Base-by-base conservation (phyloP, 345 rosid genomes). In the Moringa oleifera region DNA sequence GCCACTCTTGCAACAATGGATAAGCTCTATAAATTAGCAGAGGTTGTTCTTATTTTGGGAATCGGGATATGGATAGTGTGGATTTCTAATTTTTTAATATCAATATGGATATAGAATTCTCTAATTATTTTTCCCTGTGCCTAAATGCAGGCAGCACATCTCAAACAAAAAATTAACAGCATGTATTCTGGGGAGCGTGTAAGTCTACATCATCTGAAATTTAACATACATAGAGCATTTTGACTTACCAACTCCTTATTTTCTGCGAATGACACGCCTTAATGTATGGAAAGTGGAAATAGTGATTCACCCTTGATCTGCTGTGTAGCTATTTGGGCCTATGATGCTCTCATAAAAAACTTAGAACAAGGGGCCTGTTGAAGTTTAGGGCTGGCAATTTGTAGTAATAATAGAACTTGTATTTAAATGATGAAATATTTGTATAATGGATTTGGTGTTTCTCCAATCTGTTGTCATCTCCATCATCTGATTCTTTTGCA, bases 161-260 rank as follows among this genome's bases (percentile, higher is more conserved):
- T 93, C 66, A 78, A 82, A 57, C 79, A 88, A 74, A 83, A 93
- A 84, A 82, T 93, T 66, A 58, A 61, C 66, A 80, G 79, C 52
- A 90, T 94, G 99, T 90, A 65, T 71, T 77, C 64, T 9, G 97
- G 99, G 23, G 95, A 94, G 45, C 95, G 66, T 73, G 99, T 94
- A 68, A 88, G 92, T 73, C 36, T 19, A 15, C 25, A 6, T 25
- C 41, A 11, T 20, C 47, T 41, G 47, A 33, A 33, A 33, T 33
- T n/a, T 33, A 11, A 41, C 13, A 5, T 41, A 9, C 1, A 41
- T 15, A 41, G 47, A 41, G 17, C 47, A 41, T 15, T 1, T 41
- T 41, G 1, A 7, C 12, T 4, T 41, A 16, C 12, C 16, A 41
- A 41, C 12, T 41, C 12, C 6, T 41, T 41, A 2, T 5, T 41